Base-by-base conservation (phyloP, 2,329 filamentous ascomycete species). In the Scytalidium sp. region DNA sequence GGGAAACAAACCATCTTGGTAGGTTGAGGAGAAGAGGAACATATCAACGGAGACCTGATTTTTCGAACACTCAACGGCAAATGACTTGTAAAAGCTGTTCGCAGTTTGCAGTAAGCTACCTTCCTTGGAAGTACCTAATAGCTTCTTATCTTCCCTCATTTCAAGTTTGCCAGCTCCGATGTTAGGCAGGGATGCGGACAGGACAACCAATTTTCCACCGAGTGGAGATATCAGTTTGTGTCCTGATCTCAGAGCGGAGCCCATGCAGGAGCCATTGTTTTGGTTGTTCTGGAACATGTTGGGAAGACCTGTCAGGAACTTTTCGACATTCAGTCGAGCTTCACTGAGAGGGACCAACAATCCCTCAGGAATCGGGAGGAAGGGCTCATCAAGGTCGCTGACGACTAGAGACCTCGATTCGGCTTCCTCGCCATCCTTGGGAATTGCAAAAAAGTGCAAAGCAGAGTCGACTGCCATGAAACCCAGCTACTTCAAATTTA, bases 1-100 rank as follows among this genome's bases (percentile, higher is more conserved):
- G 25, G 13, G 25, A 29, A 29, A 13, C 25, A 8, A 7, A 29
- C 25, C 25, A 67, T 99, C 94, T 70, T 97, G 94, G 69, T 99
- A 97, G 66, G 94, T 89, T 15, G 90, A 92, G 3, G 90, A 94
- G 73, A 96, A 97, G 45, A 97, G 76, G 75, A 97, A 97, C 92
- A 97, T 97, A 68, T 97, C 92, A 59, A 99, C 91, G 0, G 92
- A 97, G 22, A 99, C 94, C 70, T 99, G 94, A 59, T 95, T 96
- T 76, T 99, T 99, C 32, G 92, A 97, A 71, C 94, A 99, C 67
- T 99, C 94, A 3, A 99, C 94, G 0, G 94, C 94, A 64, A 99
- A 99, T 63, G 90, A 96, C 78, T 99, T 99, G 80, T 97, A 99
- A 71, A 97, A 99, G 64, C 89, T 91, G 74, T 91, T 97, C 39